Conservation (phyloP, 2,329 filamentous ascomycete genomes). For the Aureobasidium sp. region DNA sequence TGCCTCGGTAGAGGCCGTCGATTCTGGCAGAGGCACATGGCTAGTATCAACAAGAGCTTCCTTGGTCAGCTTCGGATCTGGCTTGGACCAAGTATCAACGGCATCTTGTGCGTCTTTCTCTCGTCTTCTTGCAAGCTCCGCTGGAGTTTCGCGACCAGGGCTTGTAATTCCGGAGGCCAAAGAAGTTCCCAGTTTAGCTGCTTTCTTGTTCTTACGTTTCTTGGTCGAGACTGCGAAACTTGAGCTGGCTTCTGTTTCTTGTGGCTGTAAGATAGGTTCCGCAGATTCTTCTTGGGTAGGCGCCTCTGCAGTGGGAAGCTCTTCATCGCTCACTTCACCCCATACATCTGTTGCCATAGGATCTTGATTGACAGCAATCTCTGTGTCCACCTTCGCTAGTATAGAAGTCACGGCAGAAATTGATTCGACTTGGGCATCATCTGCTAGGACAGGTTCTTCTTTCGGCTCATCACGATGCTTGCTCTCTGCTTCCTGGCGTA, state of each 20-base stretch:
- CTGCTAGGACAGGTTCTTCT: background rate
- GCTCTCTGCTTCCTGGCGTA: conserved; percentile 19
- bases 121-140: conserved; percentile 21
- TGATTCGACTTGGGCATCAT: background rate
- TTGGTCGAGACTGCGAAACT: conserved; percentile 16
- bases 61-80: background rate
- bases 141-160: conserved; percentile 19
- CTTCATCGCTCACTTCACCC: conserved; percentile 9
- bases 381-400: background rate
- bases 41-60: background rate
- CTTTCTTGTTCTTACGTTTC: conserved; percentile 27
- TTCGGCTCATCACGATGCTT: background rate
- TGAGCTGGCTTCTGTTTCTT: background rate
- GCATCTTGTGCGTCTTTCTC: conserved; percentile 26
- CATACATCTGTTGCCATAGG: conserved; percentile 14
- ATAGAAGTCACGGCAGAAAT: background rate
- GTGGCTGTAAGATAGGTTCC: background rate
- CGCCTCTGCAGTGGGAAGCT: background rate
- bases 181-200: conserved; percentile 24
- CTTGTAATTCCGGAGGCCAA: conserved; percentile 15
- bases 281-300: background rate
- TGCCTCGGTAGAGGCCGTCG: background rate
- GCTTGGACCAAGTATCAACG: conserved; percentile 24
- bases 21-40: background rate
- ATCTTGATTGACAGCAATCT: background rate